phyloP scores from a whole-genome alignment of 225 moss, liverwort and hornwort genomes.

The Bryum argenteum region DNA sequence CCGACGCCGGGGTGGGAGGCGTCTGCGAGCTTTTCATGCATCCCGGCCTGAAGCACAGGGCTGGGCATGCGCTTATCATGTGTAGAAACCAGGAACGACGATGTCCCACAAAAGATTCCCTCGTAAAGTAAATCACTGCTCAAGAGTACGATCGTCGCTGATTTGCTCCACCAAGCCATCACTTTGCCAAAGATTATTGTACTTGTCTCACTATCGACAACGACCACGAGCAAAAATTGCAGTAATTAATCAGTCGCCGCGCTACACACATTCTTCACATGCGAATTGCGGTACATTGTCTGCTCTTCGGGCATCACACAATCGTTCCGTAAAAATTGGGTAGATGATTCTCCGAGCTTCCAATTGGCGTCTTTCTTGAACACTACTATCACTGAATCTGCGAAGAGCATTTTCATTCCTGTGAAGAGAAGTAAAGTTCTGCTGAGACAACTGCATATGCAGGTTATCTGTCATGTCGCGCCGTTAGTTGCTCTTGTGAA shows the following conservation, averaged over 20 bases:
- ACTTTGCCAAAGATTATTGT: neutral
- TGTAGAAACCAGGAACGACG: conserved; percentile 24
- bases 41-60: too few relatives aligned
- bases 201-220: neutral
- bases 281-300: neutral
- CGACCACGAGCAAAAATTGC: neutral
- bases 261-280: neutral
- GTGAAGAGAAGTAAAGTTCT: neutral
- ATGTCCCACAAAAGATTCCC: conserved; percentile 1
- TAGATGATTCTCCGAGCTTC: neutral
- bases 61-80: too few relatives aligned
- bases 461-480: conserved; percentile 8
- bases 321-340: neutral
- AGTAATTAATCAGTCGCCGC: neutral
- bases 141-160: neutral
- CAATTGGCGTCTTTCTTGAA: neutral
- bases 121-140: neutral
- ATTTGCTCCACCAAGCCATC: neutral
- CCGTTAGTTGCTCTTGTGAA: conserved; percentile 15
- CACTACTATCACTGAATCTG: neutral
- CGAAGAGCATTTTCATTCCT: neutral
- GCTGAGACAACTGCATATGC: neutral
- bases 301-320: neutral
- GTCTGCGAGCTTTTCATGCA: too few relatives aligned
- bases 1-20: too few relatives aligned